These are phyloP conservation scores for Geotrichum candidum DNA, from an alignment of 1,139 yeast species.

Conservation along the genomic window DNA sequence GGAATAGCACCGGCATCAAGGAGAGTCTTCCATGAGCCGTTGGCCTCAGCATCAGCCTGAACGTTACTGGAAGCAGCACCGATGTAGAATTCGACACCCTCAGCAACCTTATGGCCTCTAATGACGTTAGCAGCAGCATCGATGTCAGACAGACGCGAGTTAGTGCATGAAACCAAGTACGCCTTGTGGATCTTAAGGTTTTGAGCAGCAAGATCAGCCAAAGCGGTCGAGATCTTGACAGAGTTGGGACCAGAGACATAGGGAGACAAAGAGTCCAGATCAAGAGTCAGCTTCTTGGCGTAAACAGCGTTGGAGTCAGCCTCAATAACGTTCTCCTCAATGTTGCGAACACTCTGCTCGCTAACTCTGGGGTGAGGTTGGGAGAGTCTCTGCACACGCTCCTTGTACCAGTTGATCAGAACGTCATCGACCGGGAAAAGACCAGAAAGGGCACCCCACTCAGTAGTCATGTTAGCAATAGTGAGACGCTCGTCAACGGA, in stretches of 20 bases:
- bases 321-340: slow-evolving; percentile 39
- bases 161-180: slow-evolving; percentile 94
- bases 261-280: slow-evolving; percentile 80
- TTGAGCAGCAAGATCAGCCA: slow-evolving; percentile 65
- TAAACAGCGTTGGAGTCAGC: slow-evolving; percentile 77
- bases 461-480: slow-evolving; percentile 98
- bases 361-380: slow-evolving; percentile 86
- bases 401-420: slow-evolving; percentile 68
- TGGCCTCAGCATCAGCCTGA: slow-evolving; percentile 82
- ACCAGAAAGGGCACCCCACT: slow-evolving; percentile 98
- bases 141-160: slow-evolving; percentile 86
- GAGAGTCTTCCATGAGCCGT: slow-evolving; percentile 87
- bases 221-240: slow-evolving; percentile 80
- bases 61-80: slow-evolving; percentile 96
- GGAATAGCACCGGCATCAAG: slow-evolving; percentile 92
- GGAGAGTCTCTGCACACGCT: slow-evolving; percentile 59
- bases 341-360: slow-evolving; percentile 46
- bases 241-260: slow-evolving; percentile 95
- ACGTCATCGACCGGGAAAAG: slow-evolving; percentile 87
- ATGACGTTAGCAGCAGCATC: slow-evolving; percentile 90
- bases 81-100: slow-evolving; percentile 87
- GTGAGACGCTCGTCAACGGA: slow-evolving; percentile 89
- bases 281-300: slow-evolving; percentile 80
- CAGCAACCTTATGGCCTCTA: slow-evolving; percentile 73
- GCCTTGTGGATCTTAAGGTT: slow-evolving; percentile 85